Evolutionary conservation across 1,284 basidiomycete genomes (phyloP), one percentile per base, ranked within the genome.

Genomic region (Fomitopsis pinicola): DNA sequence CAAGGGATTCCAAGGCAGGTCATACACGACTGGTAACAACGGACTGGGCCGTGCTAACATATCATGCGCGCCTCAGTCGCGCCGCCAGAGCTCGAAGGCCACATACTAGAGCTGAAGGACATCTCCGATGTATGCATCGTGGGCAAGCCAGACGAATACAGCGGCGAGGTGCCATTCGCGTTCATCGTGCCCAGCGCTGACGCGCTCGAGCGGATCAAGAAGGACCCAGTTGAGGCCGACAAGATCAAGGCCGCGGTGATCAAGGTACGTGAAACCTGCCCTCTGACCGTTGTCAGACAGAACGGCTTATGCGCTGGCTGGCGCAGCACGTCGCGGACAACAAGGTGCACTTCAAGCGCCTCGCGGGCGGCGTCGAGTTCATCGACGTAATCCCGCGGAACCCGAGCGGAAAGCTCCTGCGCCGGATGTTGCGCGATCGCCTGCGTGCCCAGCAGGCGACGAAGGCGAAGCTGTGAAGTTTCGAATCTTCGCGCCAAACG

Each of bases 101-200:
- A 90, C 71, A 75, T 95, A 36, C 78, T 95, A 64, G 70, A 86
- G 72, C 89, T 92, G 65, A 76, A 81, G 0, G 88, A 89, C 66
- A 85, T 94, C 4, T 78, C 78, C 1, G 88, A 93, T 61, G 81
- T 79, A 1, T 92, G 91, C 66, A 89, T 95, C 12, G 87, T 95
- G 6, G 84, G 90, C 2, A 72, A 93, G 2, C 82, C 82, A 0
- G 89, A 95, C 69, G 90, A 93, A 15, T 90, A 87, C 66, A 88
- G 83, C 55, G 92, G 92, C 42, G 92, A 95, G 69, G 68, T 91
- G 4, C 92, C 93, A 0, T 71, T 89, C 52, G 90, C 89, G 0
- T 93, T 84, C 68, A 77, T 93, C n/a, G 85, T 87, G 1, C 78
- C 85, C 9, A 78, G 77, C 57, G 71, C 77, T 2, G 72, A 75